These are phyloP conservation scores for Piper longum DNA, from an alignment of 164 flowering plant species.

Conservation along the genomic window DNA sequence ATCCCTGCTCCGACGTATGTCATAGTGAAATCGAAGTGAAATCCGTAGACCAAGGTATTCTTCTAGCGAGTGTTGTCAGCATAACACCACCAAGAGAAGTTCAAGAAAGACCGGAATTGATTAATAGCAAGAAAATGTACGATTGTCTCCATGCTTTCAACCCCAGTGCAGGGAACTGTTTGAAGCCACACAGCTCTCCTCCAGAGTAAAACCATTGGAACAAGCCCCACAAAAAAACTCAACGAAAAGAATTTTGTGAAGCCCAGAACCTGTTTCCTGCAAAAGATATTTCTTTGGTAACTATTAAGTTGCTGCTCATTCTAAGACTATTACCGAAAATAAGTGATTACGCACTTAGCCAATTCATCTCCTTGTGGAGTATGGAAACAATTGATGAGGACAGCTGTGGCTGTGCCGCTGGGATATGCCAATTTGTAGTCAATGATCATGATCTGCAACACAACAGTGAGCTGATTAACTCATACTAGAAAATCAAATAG, in stretches of 20 bases:
- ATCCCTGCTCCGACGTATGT: slow-evolving; percentile 83
- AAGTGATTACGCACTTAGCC: slow-evolving; percentile 29
- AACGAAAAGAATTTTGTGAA: slow-evolving; percentile 12
- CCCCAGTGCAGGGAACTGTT: slow-evolving; percentile 15
- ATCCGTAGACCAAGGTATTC: slow-evolving; percentile 23
- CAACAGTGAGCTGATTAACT: slow-evolving; percentile 30
- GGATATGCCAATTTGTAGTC: slow-evolving; percentile 27
- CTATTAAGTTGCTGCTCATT: not conserved
- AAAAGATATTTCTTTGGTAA: not conserved
- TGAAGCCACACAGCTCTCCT: slow-evolving; percentile 16
- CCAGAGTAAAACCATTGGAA: slow-evolving; percentile 24
- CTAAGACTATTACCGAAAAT: too few species aligned
- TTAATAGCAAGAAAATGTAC: not conserved
- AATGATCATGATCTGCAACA: slow-evolving; percentile 11
- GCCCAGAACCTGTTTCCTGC: slow-evolving; percentile 15
- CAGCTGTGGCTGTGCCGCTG: slow-evolving; percentile 58
- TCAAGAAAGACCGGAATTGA: not conserved
- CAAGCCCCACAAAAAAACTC: slow-evolving; percentile 18
- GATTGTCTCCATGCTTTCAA: slow-evolving; percentile 8
- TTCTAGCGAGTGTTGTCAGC: too few species aligned
- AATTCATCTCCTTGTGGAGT: slow-evolving; percentile 46
- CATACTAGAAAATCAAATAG: slow-evolving; percentile 22
- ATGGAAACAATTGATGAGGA: slow-evolving; percentile 55
- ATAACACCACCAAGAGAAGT: too few species aligned
- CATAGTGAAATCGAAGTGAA: slow-evolving; percentile 70